These are phyloP conservation scores for Klebsormidium nitens DNA, from an alignment of 139 green algal genomes.

Conservation along the genomic window DNA sequence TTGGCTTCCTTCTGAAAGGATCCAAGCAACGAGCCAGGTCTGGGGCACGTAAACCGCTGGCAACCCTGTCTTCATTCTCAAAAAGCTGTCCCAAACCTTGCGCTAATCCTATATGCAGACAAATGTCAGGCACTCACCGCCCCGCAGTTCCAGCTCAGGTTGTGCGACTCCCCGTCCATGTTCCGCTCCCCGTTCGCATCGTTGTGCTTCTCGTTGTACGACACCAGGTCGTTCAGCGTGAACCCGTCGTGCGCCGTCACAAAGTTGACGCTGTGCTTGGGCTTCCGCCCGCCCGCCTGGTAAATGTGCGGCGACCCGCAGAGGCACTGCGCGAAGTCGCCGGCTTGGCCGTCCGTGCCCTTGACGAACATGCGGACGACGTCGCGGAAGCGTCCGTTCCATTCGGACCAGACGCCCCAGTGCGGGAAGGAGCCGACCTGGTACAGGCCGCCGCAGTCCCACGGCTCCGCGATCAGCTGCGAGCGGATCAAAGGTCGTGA, in stretches of 20 bases:
- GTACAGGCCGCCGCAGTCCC: constrained; percentile 96
- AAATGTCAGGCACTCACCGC: constrained; percentile 11
- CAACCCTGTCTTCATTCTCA: too few relatives aligned
- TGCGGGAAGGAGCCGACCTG: constrained; percentile 67
- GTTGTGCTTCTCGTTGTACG: constrained; percentile 98
- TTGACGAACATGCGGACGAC: constrained; percentile 80
- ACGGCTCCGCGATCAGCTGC: constrained; percentile 97
- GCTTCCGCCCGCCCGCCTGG: constrained; percentile 48
- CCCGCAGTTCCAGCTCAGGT: constrained; percentile 97
- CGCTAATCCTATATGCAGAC: too few relatives aligned
- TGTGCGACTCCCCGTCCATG: constrained; percentile 89
- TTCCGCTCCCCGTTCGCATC: constrained; percentile 69
- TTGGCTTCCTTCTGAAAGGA: too few relatives aligned
- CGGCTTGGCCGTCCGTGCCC: constrained; percentile 39
- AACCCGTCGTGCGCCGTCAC: constrained; percentile 97
- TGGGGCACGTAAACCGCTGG: too few relatives aligned
- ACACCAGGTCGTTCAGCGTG: constrained; percentile 78
- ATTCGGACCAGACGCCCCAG: constrained; percentile 94
- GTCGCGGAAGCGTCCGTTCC: constrained; percentile 96
- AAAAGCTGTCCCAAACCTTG: too few relatives aligned
- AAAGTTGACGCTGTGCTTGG: constrained; percentile 89
- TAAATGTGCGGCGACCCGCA: constrained; percentile 44
- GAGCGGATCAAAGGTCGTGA: too few relatives aligned
- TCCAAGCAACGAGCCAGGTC: too few relatives aligned
- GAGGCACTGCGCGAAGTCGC: constrained; percentile 36